phyloP scores from a whole-genome alignment of 306 rosid genomes.

The Prinsepia uniflora region DNA sequence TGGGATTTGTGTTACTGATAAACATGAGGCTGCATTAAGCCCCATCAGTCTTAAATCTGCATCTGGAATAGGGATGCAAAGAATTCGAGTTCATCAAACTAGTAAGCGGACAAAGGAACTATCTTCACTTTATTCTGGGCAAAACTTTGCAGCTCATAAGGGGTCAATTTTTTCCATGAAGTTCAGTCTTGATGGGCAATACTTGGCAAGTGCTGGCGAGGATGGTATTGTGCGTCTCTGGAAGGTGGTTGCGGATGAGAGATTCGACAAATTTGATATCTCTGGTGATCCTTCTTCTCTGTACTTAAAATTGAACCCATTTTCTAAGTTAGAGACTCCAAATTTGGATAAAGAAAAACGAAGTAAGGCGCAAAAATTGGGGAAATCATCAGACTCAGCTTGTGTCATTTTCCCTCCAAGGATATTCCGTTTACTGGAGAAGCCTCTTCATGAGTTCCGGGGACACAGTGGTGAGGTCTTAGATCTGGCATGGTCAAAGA shows the following conservation, averaged over 20 bases:
- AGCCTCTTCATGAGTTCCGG: conserved; percentile 68
- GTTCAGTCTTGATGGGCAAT: conserved; percentile 76
- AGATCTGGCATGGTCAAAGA: conserved; percentile 82
- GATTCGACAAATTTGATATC: conserved; percentile 39
- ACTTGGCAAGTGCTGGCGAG: conserved; percentile 79
- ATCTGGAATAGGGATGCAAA: conserved; percentile 33
- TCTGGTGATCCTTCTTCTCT: conserved; percentile 55
- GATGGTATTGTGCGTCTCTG: conserved; percentile 78
- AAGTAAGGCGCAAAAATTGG: conserved; percentile 36
- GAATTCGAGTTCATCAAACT: conserved; percentile 54
- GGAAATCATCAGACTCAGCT: conserved; percentile 52
- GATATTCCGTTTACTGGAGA: conserved; percentile 52
- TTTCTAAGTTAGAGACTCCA: conserved; percentile 43
- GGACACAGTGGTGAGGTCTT: conserved; percentile 70
- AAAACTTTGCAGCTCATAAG: conserved; percentile 66
- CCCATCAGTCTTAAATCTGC: conserved; percentile 30
- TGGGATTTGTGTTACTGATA: conserved; percentile 48
- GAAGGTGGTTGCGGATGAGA: conserved; percentile 66
- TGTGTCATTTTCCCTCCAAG: conserved; percentile 76
- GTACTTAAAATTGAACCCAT: conserved; percentile 59
- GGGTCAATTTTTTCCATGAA: conserved; percentile 78
- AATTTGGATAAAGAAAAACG: conserved; percentile 45
- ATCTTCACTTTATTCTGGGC: conserved; percentile 63
- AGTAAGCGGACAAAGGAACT: conserved; percentile 64
- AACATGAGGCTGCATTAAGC: conserved; percentile 26